Evolutionary conservation across 176 grass and related monocot species (phyloP), one percentile per base, ranked within the genome.

Genomic region (Coix lacrymajobi): DNA sequence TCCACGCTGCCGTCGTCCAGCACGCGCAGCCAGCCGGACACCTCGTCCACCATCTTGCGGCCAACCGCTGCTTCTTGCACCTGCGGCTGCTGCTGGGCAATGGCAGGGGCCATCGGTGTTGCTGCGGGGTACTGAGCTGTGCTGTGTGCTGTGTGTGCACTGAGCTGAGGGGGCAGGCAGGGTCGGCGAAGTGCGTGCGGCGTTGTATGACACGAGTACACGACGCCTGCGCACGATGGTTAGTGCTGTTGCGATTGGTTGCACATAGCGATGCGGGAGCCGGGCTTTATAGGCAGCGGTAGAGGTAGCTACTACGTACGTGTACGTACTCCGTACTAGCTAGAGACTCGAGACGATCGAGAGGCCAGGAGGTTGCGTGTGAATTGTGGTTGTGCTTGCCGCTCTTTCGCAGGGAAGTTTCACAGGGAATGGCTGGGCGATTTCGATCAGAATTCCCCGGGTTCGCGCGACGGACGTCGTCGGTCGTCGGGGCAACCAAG

Each of bases 1-100:
- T 97, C 92, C 15, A 97, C 78, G 29, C 73, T 85, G 43, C 94
- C 94, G 60, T 97, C 94, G 44, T 97, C 94, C 13, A 88, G 62
- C 20, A 97, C 44, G 29, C 83, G 85, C 51, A 97, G 63, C 94
- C 94, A 97, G 44, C 95, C 92, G 66, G 88, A 91, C 32, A 97
- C 95, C 90, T 94, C 86, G 80, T 94, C 92, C 62, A 97, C 88
- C 38, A 94, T 85, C 83, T 64, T 85, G 17, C 73, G 88, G 15
- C 49, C 38, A 17, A 7, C 25, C n/a, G 17, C 7, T 46, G n/a
- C 1, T 5, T 3, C 44, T 7, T 17, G 33, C 8, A 2, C 30
- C 34, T 62, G 24, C 24, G 48, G 62, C 31, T 48, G 51, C 79
- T 22, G 66, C 62, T 30, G 28, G 38, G 52, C 66, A 26, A 44